Base-by-base conservation (phyloP, 176 grass and related monocot species). In the Musa itinerans region DNA sequence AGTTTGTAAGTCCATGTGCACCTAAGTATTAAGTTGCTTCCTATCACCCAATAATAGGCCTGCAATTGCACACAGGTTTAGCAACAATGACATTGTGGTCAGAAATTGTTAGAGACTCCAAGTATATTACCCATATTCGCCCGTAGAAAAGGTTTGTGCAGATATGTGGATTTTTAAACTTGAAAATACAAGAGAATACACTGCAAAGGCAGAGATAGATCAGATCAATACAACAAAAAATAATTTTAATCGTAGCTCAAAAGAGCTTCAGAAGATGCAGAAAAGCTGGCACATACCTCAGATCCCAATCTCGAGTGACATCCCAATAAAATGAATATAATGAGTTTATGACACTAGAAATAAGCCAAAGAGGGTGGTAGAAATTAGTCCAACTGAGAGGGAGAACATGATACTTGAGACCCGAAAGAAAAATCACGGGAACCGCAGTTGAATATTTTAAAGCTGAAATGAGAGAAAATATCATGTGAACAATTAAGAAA, bases 1-100 rank as follows among this genome's bases (percentile, higher is more conserved):
- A 98, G 94, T 83, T 98, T 98, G 86, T 98, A 98, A 22, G 94
- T 98, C 94, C 94, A 93, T 23, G 88, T 98, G 69, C 94, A 98
- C 20, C 94, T 86, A 58, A 98, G 80, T 65, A 98, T 71, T 68
- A 98, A 85, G 80, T 93, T 98, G 87, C 88, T 98, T 51, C 90
- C 88, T 80, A 98, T 21, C 29, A 98, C 86, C 90, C 90, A 93
- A 69, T 93, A 93, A 76, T 83, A 93, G 19, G 93, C 86, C 94
- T 98, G 83, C 20, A 58, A 82, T n/a, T 22, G 1, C 68, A 70
- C 10, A 19, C 2, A 20, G 16, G 15, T n/a, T 70, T 50, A 50
- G 3, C 34, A 70, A 19, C 10, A 70, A 21, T 50, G 43, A 21
- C 27, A 9, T n/a, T 15, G 9, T n/a, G 9, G 10, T 7, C 9